Conservation (phyloP, 768 basidiomycete species). For the Leucosporidium scottii region DNA sequence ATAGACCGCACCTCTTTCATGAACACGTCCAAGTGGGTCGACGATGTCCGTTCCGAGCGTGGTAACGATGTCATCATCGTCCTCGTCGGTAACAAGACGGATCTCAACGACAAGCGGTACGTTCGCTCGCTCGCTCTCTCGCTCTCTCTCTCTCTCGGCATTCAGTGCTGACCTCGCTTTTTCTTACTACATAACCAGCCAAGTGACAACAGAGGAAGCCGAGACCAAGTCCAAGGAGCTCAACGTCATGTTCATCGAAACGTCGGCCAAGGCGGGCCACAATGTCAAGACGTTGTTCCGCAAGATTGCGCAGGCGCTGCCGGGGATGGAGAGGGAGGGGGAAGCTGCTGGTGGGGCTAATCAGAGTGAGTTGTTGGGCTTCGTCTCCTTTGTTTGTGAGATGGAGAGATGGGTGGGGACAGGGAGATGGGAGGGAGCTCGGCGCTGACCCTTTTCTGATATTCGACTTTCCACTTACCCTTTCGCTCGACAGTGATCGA, state of each 20-base stretch:
- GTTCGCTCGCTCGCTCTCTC: conserved; percentile 36
- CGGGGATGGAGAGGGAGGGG: conserved; percentile 67
- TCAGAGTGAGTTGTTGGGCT: conserved; percentile 42
- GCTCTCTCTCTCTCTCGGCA: not conserved
- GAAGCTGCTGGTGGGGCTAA: conserved; percentile 52
- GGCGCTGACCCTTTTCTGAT: not conserved
- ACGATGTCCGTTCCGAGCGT: conserved; percentile 93
- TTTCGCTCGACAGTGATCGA: conserved; percentile 34
- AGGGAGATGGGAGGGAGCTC: not conserved
- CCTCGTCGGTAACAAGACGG: conserved; percentile 97
- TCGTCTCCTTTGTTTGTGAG: not conserved
- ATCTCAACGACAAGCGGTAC: conserved; percentile 94
- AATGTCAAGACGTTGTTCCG: conserved; percentile 99
- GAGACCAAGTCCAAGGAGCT: conserved; percentile 83
- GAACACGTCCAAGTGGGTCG: conserved; percentile 98
- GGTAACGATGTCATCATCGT: conserved; percentile 98
- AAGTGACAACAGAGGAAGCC: conserved; percentile 98
- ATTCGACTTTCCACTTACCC: not conserved
- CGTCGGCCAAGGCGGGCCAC: conserved; percentile 96
- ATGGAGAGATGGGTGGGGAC: not conserved
- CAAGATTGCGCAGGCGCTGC: conserved; percentile 96
- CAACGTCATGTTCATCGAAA: conserved; percentile 98
- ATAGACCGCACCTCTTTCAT: conserved; percentile 94
- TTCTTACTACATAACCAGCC: conserved; percentile 49
- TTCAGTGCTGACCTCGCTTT: too few relatives aligned